Evolutionary conservation across 2,329 filamentous ascomycete genomes (phyloP), one percentile per base, ranked within the genome.

Genomic region (Aaosphaeria pasadenensis): DNA sequence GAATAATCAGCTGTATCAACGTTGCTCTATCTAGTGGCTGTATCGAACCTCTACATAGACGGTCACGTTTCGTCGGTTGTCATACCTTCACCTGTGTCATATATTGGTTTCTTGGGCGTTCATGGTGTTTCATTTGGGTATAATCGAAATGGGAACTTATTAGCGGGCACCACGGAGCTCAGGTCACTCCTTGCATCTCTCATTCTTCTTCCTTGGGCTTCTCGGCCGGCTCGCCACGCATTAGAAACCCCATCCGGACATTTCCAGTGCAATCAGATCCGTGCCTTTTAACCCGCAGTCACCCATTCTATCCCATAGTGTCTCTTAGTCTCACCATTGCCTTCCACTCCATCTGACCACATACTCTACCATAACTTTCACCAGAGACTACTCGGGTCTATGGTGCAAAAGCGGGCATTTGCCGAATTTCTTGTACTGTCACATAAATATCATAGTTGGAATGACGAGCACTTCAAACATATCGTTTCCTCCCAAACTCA

Each of bases 11-110:
- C 28, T 38, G 42, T 43, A 28, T 32, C 17, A 24, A 24, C 17
- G 17, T 24, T 24, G 17, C 17, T 24, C 17, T 24, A 24, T 24
- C 17, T 24, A 24, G 17, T 24, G 17, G 17, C 17, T 24, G 17
- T 24, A 24, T 24, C 17, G 17, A 24, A 24, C 17, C 17, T 24
- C 17, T 24, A 24, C 17, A 24, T 24, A 24, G 17, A 24, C 17
- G 17, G 17, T 24, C 17, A 24, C 17, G 17, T 24, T 24, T 36
- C 9, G 33, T n/a, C n/a, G 7, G 33, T 17, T 46, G 46, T 42
- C 43, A 42, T 42, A 44, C 41, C 43, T 50, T 49, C 54, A 50
- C 47, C 52, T 55, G 52, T 59, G 54, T 57, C 54, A 57, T 59
- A 59, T 59, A 59, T 54, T 49, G 44, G 38, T 47, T 52, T 47